Evolutionary conservation across 352 stramenopile species (phyloP), one percentile per base, ranked within the genome.

Genomic region (Pythium apleroticum): DNA sequence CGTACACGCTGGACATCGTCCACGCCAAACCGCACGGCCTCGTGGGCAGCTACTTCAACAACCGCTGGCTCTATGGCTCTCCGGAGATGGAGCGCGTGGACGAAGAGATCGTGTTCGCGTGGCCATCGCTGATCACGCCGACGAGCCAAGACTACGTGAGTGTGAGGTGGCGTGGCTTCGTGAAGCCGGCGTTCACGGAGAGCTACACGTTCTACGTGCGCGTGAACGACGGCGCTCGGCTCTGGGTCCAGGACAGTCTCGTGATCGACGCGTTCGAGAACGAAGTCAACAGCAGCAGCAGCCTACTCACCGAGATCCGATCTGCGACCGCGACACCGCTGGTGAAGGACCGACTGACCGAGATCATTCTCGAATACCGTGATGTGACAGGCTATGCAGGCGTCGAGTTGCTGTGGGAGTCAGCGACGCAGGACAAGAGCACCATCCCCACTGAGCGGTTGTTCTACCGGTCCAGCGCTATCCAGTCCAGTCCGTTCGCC

Each of bases 91-190:
- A 83, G 43, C 84, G 95, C 19, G 71, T 98, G 3, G 96, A 99
- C 68, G 45, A 70, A 10, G 65, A 74, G 4, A 84, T 99, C 53
- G 81, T 98, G 66, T 99, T 99, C 69, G 65, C 77, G 3, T 99
- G 96, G 96, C 68, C 78, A 17, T 82, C 95, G 49, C 78, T 89
- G 22, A 90, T 99, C 60, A 98, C 92, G 1, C 78, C 82, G 14
- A 98, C 89, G 1, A 96, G 87, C 52, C 85, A 90, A 65, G 95
- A 99, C 66, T 98, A 98, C 68, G 91, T 98, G 31, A 98, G 93
- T 52, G 81, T 98, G 25, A 88, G 95, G 20, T 98, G 93, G 93
- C 76, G 69, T 31, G 93, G 93, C 31, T 98, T 86, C 60, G 69
- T 98, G 39, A 87, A 95, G 66, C 83, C 91, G 14, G 57, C 77